Evolutionary conservation across 1,284 basidiomycete species (phyloP), one percentile per base, ranked within the genome.

Genomic region (Moniliella sp.): DNA sequence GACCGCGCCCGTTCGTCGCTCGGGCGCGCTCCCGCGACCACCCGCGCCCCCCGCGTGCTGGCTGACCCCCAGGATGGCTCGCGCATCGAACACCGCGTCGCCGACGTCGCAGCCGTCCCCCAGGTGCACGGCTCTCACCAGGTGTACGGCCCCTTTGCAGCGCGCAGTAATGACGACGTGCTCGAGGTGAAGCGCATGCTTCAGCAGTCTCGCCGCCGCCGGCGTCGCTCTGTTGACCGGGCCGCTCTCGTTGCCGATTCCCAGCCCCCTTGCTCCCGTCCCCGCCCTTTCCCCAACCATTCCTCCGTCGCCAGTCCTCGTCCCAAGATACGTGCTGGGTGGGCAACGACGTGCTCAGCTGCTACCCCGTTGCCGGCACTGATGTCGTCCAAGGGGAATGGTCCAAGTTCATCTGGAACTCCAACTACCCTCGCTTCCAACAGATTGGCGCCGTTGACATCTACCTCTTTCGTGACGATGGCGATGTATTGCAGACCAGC

Each of bases 331-430:
- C 18, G 2, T 52, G 49, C 32, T 52, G 37, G 16, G 49, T 52
- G 2, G 49, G 47, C 16, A 50, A 52, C 27, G 39, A 45, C 7
- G 35, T 48, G 5, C 39, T 52, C 21, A 50, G 47, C 35, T 52
- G 49, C 33, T 52, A 46, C 27, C 49, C 49, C n/a, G 46, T 39
- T 7, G 29, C 37, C 12, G 37, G 32, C 15, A 39, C 43, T n/a
- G 38, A 34, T 17, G 27, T 52, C 29, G 30, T 28, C 1, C 49
- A 52, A 17, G 47, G 42, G 23, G 25, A 21, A 0, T 52, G 48
- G 48, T 41, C 39, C 30, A 42, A 31, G 31, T 46, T 53, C 29
- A 53, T 53, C 26, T 53, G 50, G 50, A 53, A 53, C 28, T 30
- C 37, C 25, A 49, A 51, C 36, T 50, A 45, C 12, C 50, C 50